Evolutionary conservation across 2,329 filamentous ascomycete genomes (phyloP), one percentile per base, ranked within the genome.

Genomic region (Tolypocladium album): DNA sequence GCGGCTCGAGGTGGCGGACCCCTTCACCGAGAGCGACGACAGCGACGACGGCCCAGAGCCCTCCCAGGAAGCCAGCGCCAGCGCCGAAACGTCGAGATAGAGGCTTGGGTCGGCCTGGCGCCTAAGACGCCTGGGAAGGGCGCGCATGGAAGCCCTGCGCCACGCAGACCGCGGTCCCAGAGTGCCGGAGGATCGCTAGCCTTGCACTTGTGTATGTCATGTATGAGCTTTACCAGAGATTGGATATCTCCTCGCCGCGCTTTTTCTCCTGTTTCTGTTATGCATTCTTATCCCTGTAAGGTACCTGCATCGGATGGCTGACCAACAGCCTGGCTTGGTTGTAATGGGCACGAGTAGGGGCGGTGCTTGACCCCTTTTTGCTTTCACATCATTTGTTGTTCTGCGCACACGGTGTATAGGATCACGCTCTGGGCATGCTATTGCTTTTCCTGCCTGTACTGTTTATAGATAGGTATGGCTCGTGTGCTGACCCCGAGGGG

Each of bases 1-100:
- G 75, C 76, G 81, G 68, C 72, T 82, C 58, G 81, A 82, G 67
- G 72, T 82, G 56, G 72, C 72, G 60, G 80, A 82, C 63, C 75
- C 77, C 17, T 79, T 78, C 40, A 60, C 61, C 34, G 58, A 61
- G 17, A 40, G 36, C 65, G 62, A 70, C 56, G 73, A 72, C 63
- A 62, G 67, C 50, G 61, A 64, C 61, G 67, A 69, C 61, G 59
- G 45, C 56, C 12, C 31, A n/a, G 36, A 22, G 7, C 36, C 56
- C 58, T 34, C 45, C 47, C 56, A 58, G 58, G 64, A 62, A 39
- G 57, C 52, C 43, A 47, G 53, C n/a, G 55, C 61, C 40, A 61
- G 59, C 20, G 60, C 27, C 55, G 56, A 56, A 9, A 27, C 39
- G 20, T 27, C 59, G 52, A 61, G 60, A 34, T 61, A 57, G 57